phyloP scores from a whole-genome alignment of 169 alveolate genomes.

The Plasmodium berghei region DNA sequence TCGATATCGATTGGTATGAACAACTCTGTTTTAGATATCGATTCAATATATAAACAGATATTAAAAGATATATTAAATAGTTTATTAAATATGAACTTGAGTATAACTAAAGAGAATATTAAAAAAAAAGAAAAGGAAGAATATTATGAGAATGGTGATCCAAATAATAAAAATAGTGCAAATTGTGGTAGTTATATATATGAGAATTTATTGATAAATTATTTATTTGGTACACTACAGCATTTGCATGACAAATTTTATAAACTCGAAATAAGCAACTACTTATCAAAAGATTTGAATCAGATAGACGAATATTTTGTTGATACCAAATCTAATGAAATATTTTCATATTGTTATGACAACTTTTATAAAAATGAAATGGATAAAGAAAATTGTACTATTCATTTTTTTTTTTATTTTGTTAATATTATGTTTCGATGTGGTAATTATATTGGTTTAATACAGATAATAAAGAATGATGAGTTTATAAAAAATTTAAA shows the following conservation, averaged over 20 bases:
- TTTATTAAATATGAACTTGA: slow-evolving; percentile 50
- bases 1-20: too few species aligned
- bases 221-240: slow-evolving; percentile 69
- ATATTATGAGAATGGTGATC: slow-evolving; percentile 12
- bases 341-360: slow-evolving; percentile 70
- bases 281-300: slow-evolving; percentile 66
- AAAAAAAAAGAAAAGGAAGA: slow-evolving; percentile 40
- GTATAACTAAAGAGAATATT: slow-evolving; percentile 69
- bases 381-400: slow-evolving; percentile 74
- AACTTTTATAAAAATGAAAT: slow-evolving; percentile 72
- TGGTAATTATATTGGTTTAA: slow-evolving; percentile 73
- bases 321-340: slow-evolving; percentile 64
- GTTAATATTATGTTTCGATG: slow-evolving; percentile 72
- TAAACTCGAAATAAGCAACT: slow-evolving; percentile 67
- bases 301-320: slow-evolving; percentile 65
- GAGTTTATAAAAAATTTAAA: slow-evolving; percentile 45
- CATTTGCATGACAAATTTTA: slow-evolving; percentile 76
- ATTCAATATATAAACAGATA: slow-evolving; percentile 54
- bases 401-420: slow-evolving; percentile 67
- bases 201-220: slow-evolving; percentile 61
- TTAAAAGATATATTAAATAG: slow-evolving; percentile 66
- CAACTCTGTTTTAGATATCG: slow-evolving; percentile 32
- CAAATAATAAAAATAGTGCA: slow-evolving; percentile 5
- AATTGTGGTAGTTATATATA: slow-evolving; percentile 24
- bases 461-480: slow-evolving; percentile 63